A percentile compares a stretch with the other conserved stretches of the same genome.
These are phyloP conservation scores for Pythium biforme DNA, from an alignment of 352 stramenopile species.

Conservation along the genomic window DNA sequence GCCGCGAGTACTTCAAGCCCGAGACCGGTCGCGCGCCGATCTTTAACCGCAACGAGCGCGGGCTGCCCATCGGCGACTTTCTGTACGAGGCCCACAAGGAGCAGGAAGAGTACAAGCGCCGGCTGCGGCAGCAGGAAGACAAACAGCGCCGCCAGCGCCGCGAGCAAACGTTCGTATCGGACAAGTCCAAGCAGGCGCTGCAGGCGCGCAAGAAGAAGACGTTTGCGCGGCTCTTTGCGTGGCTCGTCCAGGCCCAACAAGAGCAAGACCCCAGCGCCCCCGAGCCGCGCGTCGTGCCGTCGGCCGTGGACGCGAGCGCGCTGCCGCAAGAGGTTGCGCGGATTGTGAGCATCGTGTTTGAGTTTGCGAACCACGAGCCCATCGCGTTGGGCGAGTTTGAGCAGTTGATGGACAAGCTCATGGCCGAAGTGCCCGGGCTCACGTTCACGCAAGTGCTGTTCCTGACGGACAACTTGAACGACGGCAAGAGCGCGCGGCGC, in stretches of 20 bases:
- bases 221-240: conserved; percentile 55
- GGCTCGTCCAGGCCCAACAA: conserved; percentile 8
- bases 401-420: conserved; percentile 60
- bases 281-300: conserved; percentile 29
- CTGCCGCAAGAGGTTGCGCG: conserved; percentile 55
- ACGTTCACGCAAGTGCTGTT: conserved; percentile 78
- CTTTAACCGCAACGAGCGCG: conserved; percentile 71
- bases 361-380: conserved; percentile 49
- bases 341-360: conserved; percentile 62
- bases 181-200: conserved; percentile 53
- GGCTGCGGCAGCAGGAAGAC: conserved; percentile 43
- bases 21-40: conserved; percentile 58
- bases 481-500: conserved; percentile 35
- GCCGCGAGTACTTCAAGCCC: conserved; percentile 65
- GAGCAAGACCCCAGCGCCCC: too few species aligned
- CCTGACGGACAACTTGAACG: conserved; percentile 48
- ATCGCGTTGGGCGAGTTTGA: conserved; percentile 46
- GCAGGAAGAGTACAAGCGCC: conserved; percentile 57
- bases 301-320: conserved; percentile 36
- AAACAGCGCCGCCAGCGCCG: conserved; percentile 42
- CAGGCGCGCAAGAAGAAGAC: conserved; percentile 57
- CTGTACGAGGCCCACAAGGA: conserved; percentile 64
- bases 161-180: conserved; percentile 58
- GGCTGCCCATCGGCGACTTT: conserved; percentile 73
- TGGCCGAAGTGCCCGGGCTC: conserved; percentile 53